Evolutionary conservation across 163 green algal species (phyloP), one percentile per base, ranked within the genome.

Genomic region (Scenedesmus sp.): DNA sequence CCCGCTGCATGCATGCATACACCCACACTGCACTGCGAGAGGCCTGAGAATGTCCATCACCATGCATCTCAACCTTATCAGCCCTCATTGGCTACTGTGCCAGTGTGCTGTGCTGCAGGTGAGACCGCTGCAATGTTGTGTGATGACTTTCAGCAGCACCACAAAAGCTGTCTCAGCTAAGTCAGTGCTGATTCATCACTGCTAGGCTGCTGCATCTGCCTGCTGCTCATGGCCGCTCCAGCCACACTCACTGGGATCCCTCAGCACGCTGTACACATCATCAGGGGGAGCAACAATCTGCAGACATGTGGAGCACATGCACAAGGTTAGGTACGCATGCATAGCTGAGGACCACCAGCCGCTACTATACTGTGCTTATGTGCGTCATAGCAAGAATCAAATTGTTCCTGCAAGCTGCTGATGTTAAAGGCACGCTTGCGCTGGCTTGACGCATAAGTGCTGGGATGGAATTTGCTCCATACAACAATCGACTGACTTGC

Each of bases 261-360:
- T 83, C 6, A 93, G 74, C 59, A 93, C 90, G 12, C 8, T 57
- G 60, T 91, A 93, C 1, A 93, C 90, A 15, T 88, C 84, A 76
- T 93, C 84, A 4, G 90, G 90, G 4, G 70, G 7, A n/a, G 57
- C 84, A 67, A 88, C 84, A 26, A 93, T 74, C 73, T 88, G 90
- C 82, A 82, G 34, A 46, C 12, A 46, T 3, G 10, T n/a, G 56
- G 59, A 89, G 55, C 18, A 70, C 20, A 86, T 46, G 34, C 34
- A 46, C 34, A 46, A 46, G 23, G 59, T 5, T 46, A 1, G 4
- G 8, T 64, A 2, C n/a, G 13, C 52, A 9, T 7, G 16, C 66
- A 76, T 7, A 34, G 26, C 2, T 34, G 66, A 16, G 3, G 4
- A 34, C 2, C 66, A 76, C 16, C 2, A 64, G 59, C 59, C 13